These are phyloP conservation scores for Colletotrichum sp. DNA, from an alignment of 2,329 filamentous ascomycete genomes.

Conservation along the genomic window DNA sequence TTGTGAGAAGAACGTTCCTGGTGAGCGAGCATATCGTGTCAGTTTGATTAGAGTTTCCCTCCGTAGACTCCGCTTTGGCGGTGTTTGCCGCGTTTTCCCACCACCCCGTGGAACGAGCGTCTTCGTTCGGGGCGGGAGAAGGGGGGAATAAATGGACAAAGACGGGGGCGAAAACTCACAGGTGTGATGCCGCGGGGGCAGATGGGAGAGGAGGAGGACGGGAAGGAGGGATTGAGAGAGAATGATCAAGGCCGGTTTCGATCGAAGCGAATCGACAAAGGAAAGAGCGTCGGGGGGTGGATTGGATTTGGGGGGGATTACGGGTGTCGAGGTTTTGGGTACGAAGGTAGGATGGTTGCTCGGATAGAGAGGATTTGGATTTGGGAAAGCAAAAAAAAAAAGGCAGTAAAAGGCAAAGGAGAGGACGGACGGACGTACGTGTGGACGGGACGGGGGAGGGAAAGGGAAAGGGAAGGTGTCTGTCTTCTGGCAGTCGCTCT, in stretches of 20 bases:
- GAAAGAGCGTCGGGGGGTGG: slow-evolving; percentile 22
- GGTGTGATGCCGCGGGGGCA: slow-evolving; percentile 7
- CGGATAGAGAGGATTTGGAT: slow-evolving; percentile 20
- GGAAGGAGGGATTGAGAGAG: not conserved
- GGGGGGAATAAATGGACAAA: slow-evolving; percentile 12
- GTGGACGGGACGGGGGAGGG: slow-evolving; percentile 7
- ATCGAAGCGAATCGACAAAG: slow-evolving; percentile 25
- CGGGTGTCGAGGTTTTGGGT: slow-evolving; percentile 13
- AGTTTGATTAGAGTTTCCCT: slow-evolving; percentile 23
- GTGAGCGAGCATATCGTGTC: slow-evolving; percentile 22
- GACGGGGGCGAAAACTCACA: slow-evolving; percentile 16
- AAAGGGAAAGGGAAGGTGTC: slow-evolving; percentile 5
- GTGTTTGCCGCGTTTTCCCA: slow-evolving; percentile 18
- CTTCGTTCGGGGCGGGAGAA: slow-evolving; percentile 2
- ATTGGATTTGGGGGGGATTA: slow-evolving; percentile 12
- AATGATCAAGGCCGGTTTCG: slow-evolving; percentile 19
- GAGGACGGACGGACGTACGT: slow-evolving; percentile 16
- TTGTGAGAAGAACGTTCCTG: slow-evolving; percentile 16
- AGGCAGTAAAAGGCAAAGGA: slow-evolving; percentile 17
- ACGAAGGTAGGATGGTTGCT: slow-evolving; percentile 11
- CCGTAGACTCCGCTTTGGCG: slow-evolving; percentile 22
- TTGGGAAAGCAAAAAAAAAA: slow-evolving; percentile 23
- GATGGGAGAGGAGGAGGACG: not conserved
- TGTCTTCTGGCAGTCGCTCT: not conserved
- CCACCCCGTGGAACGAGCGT: slow-evolving; percentile 17